A percentile compares a stretch with the other conserved stretches of the same genome.
Conservation (phyloP, 805 yeast genomes). For the Saturnispora zaruensis region DNA sequence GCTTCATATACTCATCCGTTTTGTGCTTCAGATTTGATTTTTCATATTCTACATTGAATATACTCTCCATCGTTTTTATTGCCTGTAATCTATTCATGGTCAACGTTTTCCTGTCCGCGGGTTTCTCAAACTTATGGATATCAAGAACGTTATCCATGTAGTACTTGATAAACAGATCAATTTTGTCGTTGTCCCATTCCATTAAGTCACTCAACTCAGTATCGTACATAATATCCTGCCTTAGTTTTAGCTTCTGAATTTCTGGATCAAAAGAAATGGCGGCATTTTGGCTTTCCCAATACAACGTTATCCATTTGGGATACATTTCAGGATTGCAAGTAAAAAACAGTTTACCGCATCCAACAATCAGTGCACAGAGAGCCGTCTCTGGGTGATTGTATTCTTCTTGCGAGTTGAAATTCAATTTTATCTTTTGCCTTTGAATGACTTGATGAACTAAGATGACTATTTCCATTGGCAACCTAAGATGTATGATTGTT, state of each 20-base stretch:
- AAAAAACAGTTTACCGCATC: conserved; percentile 29
- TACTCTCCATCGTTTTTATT: background rate
- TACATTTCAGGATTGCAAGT: conserved; percentile 15
- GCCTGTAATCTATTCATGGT: conserved; percentile 2
- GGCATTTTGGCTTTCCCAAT: conserved; percentile 5
- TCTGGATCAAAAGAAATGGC: conserved; percentile 10
- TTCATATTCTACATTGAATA: background rate
- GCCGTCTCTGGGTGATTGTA: conserved; percentile 32
- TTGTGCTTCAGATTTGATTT: background rate
- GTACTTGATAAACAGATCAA: conserved; percentile 44
- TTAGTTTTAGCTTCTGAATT: conserved; percentile 9
- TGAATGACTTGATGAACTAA: conserved; percentile 27
- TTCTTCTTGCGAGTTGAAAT: background rate
- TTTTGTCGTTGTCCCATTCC: conserved; percentile 40
- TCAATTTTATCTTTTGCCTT: conserved; percentile 12
- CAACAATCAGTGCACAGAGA: conserved; percentile 27
- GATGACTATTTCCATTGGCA: conserved; percentile 43
- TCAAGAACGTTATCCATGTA: conserved; percentile 4
- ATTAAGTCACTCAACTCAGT: conserved; percentile 31
- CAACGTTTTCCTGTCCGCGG: background rate
- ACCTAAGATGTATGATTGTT: conserved; percentile 33
- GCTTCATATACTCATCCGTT: background rate
- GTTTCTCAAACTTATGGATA: background rate
- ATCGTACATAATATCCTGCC: conserved; percentile 17
- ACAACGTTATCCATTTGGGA: conserved; percentile 24